These are phyloP conservation scores for Globisporangium orthogonon DNA, from an alignment of 352 stramenopile genomes.

Conservation along the genomic window DNA sequence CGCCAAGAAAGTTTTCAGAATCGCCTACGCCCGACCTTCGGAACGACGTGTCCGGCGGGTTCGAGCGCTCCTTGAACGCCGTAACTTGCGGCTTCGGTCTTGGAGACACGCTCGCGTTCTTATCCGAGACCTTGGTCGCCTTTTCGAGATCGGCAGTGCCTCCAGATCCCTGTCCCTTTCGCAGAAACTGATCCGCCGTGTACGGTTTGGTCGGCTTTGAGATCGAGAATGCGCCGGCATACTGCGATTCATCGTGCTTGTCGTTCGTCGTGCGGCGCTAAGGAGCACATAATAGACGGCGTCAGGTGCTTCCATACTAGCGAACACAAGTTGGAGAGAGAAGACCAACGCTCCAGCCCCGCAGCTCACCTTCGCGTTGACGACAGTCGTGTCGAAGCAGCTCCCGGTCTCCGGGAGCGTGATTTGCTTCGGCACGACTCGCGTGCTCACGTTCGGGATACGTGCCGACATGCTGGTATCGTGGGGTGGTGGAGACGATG, in stretches of 20 bases:
- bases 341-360: neutral
- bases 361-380: slow-evolving; percentile 37
- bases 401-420: slow-evolving; percentile 88
- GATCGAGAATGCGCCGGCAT: slow-evolving; percentile 88
- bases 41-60: slow-evolving; percentile 90
- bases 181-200: slow-evolving; percentile 88
- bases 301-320: neutral
- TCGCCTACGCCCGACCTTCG: slow-evolving; percentile 24
- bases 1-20: neutral
- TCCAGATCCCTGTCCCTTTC: slow-evolving; percentile 84
- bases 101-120: slow-evolving; percentile 35
- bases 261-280: slow-evolving; percentile 74
- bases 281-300: neutral
- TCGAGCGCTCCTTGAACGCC: slow-evolving; percentile 91
- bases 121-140: slow-evolving; percentile 30
- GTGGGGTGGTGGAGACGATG: slow-evolving; percentile 59
- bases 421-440: slow-evolving; percentile 73
- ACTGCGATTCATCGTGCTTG: slow-evolving; percentile 47
- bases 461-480: slow-evolving; percentile 31
- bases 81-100: slow-evolving; percentile 42
- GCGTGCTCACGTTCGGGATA: slow-evolving; percentile 81
- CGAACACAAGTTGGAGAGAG: neutral
- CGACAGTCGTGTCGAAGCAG: slow-evolving; percentile 91
- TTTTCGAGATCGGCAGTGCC: slow-evolving; percentile 75
- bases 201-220: slow-evolving; percentile 82